Base-by-base conservation (phyloP, 805 yeast species). In the Monosporozyma servazzii region DNA sequence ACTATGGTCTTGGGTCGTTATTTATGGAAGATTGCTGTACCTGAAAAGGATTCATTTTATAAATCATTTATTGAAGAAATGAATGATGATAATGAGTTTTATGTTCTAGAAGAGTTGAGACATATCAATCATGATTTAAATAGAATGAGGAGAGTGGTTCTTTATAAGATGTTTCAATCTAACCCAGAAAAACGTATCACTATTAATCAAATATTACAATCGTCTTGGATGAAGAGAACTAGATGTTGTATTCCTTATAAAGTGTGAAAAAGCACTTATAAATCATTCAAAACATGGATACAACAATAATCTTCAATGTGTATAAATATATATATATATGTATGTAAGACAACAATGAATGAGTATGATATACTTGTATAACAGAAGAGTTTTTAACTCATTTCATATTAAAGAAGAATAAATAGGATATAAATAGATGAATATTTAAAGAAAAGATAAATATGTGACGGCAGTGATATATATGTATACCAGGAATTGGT, bases 1-100 rank as follows among this genome's bases (percentile, higher is more conserved):
- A 84, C 83, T 7, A 84, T 84, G 90, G 65, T 95, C 48, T 81
- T 95, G 0, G 98, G 98, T 1, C 75, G 95, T 41, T 95, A 89
- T 64, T 71, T 89, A 45, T 91, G 98, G 98, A 81, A 84, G 55
- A 72, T 82, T 53, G 96, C 97, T 1, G 68, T 70, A 21, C 75
- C 75, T 49, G 83, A 77, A 21, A 80, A 76, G 55, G 78, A 74
- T 45, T 56, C 71, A 2, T 75, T 72, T 53, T 71, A 65, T 33
- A 76, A 75, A 52, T 82, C 75, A 56, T 60, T 75, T 45, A 67
- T 71, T 13, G 67, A 71, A 9, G 70, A 82, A 51, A 78, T 86
- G 47, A 64, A 58, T 54, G 60, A 57, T 15, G 69, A 72, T 20
- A 66, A 66, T n/a, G 66, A 58, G 63, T 27, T 81, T 75, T 66